Base-by-base conservation (phyloP, 202 grass and related monocot genomes). In the Brachypodium distachyon region DNA sequence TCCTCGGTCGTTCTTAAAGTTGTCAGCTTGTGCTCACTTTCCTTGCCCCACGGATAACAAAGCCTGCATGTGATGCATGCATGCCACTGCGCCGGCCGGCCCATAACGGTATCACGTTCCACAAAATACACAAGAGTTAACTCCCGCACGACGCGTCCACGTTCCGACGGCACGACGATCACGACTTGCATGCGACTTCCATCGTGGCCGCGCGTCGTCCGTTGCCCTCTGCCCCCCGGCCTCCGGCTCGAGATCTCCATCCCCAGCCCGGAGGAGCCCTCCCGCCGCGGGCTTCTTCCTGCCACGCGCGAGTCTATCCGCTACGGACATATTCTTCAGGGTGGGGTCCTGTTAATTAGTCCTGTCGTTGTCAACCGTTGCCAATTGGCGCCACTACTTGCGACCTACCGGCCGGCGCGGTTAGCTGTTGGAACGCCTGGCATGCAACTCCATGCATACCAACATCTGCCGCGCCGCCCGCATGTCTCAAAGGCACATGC, bases 401-500 rank as follows among this genome's bases (percentile, higher is more conserved):
- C n/a, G n/a, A n/a, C n/a, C n/a, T n/a, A 0, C 34, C 53, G 21
- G 53, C 34, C 8, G 65, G 65, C 65, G n/a, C 54, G 53, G 66
- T n/a, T n/a, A n/a, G n/a, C 74, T 85, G 83, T 74, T 85, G 76
- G 69, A 38, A 67, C 12, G 50, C 76, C 73, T 6, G 11, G 22
- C 3, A 59, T 60, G 60, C 76, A 56, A 85, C 51, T 13, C 29
- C 50, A 40, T 48, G 72, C 39, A 10, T 26, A 48, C 12, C 16
- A 23, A 25, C 40, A 47, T 17, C 31, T 17, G n/a, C n/a, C n/a
- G n/a, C n/a, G n/a, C n/a, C n/a, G 76, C 76, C 49, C 75, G 50
- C 68, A 41, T 14, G 75, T 75, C 70, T n/a, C n/a, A n/a, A 68
- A 86, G 53, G 70, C 70, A 70, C 76, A 80, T 76, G 83, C 42